Evolutionary conservation across 2,329 filamentous ascomycete species (phyloP), one percentile per base, ranked within the genome.

Genomic region (Microdochium bolleyi): DNA sequence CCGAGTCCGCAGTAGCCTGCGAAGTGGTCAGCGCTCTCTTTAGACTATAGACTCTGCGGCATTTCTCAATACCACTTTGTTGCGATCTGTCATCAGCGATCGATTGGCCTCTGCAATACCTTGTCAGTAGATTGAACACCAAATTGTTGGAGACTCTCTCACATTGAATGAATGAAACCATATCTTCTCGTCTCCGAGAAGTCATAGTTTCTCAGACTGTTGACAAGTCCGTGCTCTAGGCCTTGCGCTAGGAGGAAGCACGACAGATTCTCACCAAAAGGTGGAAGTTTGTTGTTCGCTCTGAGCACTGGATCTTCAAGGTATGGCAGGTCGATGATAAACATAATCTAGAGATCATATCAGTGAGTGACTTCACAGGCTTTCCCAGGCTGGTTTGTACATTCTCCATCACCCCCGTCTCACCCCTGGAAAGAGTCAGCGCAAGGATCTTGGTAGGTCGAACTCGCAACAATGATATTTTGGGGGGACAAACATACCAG

Each of bases 271-370:
- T 81, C 76, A 21, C 82, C 82, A 64, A 96, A 96, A 2, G 64
- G 53, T 0, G 81, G 60, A 56, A 65, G 30, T 52, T 53, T 34
- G 62, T 71, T 67, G 58, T 69, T 54, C 60, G 68, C 56, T 56
- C 58, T 52, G 24, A 58, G 52, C 50, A 58, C 59, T n/a, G 62
- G 59, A 38, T 64, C 61, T n/a, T 70, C 61, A 24, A 82, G 67
- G 41, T 80, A 77, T 5, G 94, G 92, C 9, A 97, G 79, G 65
- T 99, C 94, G 58, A 99, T 92, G n/a, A 97, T 65, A 65, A 96
- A 97, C 8, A 92, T 83, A 61, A 85, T 86, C 84, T 88, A 34
- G 9, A 27, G 14, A 37, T 21, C 24, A 7, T 16, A 3, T 30
- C 13, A 51, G 67, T 38, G 64, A 59, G 51, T 21, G 16, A 22